Conservation (phyloP, 345 rosid genomes). For the Rubroshorea leprosula region DNA sequence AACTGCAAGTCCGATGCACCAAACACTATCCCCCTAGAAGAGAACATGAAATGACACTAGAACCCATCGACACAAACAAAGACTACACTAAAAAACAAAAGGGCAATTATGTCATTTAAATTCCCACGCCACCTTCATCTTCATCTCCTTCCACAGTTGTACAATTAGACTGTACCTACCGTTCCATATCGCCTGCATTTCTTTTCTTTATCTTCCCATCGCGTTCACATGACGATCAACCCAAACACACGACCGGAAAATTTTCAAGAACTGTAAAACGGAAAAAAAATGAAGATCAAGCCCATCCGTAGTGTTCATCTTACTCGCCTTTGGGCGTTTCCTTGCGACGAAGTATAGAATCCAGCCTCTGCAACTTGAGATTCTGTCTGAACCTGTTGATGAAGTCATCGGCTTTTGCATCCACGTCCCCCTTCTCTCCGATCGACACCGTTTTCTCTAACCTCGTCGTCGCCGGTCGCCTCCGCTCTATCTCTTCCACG, state of each 20-base stretch:
- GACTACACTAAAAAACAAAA: background rate
- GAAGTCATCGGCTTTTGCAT: conserved; percentile 16
- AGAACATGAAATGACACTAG: no score
- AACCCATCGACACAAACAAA: background rate
- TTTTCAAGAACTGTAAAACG: background rate
- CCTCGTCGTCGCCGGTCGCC: conserved; percentile 11
- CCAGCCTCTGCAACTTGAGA: conserved; percentile 16
- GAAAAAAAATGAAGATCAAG: no score
- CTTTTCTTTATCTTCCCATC: no score
- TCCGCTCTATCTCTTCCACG: conserved; percentile 8
- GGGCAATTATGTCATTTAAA: background rate
- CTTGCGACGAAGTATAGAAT: conserved; percentile 16
- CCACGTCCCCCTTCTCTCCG: conserved; percentile 10
- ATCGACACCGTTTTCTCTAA: conserved; percentile 3
- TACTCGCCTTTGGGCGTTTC: background rate
- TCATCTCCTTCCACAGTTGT: background rate
- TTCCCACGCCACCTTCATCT: background rate
- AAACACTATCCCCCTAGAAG: no score
- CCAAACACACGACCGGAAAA: background rate
- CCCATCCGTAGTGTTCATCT: no score
- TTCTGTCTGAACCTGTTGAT: conserved; percentile 13
- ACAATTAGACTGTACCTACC: background rate
- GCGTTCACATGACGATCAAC: background rate
- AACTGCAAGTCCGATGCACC: no score
- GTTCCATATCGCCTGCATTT: no score